phyloP scores from a whole-genome alignment of 2,329 filamentous ascomycete genomes.

The Stachybotrys chartarum region DNA sequence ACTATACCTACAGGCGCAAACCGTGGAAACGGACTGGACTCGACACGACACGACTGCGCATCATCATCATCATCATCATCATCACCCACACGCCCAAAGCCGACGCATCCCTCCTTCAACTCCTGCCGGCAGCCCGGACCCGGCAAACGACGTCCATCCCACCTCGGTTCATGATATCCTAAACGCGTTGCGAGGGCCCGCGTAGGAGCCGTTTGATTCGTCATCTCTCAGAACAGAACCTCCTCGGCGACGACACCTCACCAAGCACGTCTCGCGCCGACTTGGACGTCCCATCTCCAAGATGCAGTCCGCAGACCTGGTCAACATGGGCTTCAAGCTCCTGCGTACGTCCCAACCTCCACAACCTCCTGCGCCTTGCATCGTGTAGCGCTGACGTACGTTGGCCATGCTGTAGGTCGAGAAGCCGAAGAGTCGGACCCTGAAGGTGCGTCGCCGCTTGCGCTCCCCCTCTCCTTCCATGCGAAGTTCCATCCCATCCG shows the following conservation, averaged over 20 bases:
- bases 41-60: too few species aligned
- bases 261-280: too few species aligned
- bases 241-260: neutral
- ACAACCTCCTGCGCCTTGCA: neutral
- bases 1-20: neutral
- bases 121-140: neutral
- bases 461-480: neutral
- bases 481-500: too few species aligned
- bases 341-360: slow-evolving; percentile 17
- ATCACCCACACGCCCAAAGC: neutral
- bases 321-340: slow-evolving; percentile 22
- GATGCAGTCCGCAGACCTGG: slow-evolving; percentile 16
- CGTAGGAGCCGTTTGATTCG: neutral
- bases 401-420: slow-evolving; percentile 15
- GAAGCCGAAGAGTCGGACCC: slow-evolving; percentile 23
- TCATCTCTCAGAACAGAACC: neutral
- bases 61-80: too few species aligned
- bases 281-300: neutral
- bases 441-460: slow-evolving; percentile 20
- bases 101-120: neutral
- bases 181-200: neutral
- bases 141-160: too few species aligned
- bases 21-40: neutral
- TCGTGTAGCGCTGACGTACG: slow-evolving; percentile 7
- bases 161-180: neutral